A percentile compares a stretch with the other conserved stretches of the same genome.
Evolutionary conservation across 305 asterid species (phyloP).

Genomic region (Fraxinus albicans): DNA sequence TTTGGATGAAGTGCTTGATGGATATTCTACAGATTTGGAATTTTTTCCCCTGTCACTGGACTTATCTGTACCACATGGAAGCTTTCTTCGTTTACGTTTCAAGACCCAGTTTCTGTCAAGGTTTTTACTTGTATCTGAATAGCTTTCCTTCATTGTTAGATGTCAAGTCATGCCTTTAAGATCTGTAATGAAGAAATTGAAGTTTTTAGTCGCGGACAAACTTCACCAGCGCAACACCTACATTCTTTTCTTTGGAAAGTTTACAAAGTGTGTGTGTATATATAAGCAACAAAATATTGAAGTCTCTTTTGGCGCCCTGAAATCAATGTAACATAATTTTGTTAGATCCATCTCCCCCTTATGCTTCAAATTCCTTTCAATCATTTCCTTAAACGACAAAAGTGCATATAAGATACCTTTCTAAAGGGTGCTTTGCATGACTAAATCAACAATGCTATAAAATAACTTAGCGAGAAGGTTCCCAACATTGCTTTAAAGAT

Average conservation of each 20-base stretch:
- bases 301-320: not conserved
- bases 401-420: not conserved
- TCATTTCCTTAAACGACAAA: not conserved
- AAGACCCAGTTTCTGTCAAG: conserved; percentile 73
- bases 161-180: conserved; percentile 27
- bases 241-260: not conserved
- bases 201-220: not conserved
- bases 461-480: not conserved
- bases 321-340: not conserved
- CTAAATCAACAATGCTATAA: not conserved
- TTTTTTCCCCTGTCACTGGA: conserved; percentile 40
- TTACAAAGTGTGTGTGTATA: not conserved
- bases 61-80: conserved; percentile 55
- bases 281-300: not conserved
- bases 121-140: conserved; percentile 48
- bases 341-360: not conserved
- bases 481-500: not conserved
- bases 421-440: not conserved
- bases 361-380: not conserved
- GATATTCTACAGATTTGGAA: conserved; percentile 43
- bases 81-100: conserved; percentile 79
- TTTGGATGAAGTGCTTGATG: conserved; percentile 38
- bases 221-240: not conserved
- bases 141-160: conserved; percentile 56
- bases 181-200: conserved; percentile 29